phyloP scores from a whole-genome alignment of 176 grass and related monocot genomes.

The Oryza rufipogon region DNA sequence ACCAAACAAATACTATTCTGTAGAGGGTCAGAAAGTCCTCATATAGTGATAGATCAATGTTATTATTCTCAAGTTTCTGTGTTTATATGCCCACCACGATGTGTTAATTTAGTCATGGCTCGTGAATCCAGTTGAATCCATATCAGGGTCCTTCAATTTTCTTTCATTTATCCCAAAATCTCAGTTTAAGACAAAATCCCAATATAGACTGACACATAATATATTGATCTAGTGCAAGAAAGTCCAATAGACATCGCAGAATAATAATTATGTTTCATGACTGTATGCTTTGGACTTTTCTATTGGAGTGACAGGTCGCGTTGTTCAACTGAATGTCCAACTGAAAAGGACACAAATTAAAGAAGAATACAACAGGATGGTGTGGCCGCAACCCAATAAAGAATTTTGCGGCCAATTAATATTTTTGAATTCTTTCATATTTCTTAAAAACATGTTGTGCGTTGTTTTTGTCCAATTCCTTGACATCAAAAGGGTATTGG shows the following conservation, averaged over 20 bases:
- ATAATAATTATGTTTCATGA: constrained; percentile 20
- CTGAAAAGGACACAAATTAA: constrained; percentile 39
- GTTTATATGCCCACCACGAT: not conserved
- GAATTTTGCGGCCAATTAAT: not conserved
- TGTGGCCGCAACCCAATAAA: constrained; percentile 4
- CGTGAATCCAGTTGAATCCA: not conserved
- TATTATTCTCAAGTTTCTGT: not conserved
- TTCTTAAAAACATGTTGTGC: not conserved
- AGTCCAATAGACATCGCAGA: not conserved
- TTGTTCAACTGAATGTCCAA: constrained; percentile 36
- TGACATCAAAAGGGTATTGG: constrained; percentile 6
- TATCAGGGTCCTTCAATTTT: constrained; percentile 8
- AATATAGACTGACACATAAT: constrained; percentile 9
- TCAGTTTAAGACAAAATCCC: not conserved
- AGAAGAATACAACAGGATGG: constrained; percentile 29
- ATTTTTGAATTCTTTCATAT: constrained; percentile 9
- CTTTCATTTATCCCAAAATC: constrained; percentile 6
- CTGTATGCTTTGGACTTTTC: constrained; percentile 36
- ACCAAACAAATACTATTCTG: not conserved
- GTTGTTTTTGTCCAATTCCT: constrained; percentile 20
- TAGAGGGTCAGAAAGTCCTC: constrained; percentile 1
- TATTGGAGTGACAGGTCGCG: constrained; percentile 18
- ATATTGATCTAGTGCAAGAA: not conserved
- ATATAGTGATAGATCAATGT: constrained; percentile 10
- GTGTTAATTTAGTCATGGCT: constrained; percentile 11